A percentile compares a stretch with the other conserved stretches of the same genome.
Evolutionary conservation across 805 yeast species (phyloP).

Genomic region (Cyberlindnera veronae): DNA sequence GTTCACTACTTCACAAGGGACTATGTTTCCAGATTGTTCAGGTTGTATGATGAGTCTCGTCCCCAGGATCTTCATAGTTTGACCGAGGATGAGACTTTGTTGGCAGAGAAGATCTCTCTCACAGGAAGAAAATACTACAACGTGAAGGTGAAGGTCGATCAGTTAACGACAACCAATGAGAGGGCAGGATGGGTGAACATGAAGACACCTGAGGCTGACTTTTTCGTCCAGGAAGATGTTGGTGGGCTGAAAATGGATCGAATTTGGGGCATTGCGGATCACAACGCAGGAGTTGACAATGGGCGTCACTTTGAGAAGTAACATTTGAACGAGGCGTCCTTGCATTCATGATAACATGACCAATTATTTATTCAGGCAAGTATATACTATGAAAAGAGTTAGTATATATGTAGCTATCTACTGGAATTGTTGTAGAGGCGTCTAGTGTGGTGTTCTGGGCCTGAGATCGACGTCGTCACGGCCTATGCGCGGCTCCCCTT

Average conservation of each 20-base stretch:
- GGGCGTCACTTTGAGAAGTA: slow-evolving; percentile 10
- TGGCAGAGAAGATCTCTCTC: slow-evolving; percentile 63
- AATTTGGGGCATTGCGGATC: slow-evolving; percentile 78
- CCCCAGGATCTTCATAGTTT: slow-evolving; percentile 66
- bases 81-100: slow-evolving; percentile 55
- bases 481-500: too few relatives aligned
- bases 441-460: too few relatives aligned
- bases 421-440: too few relatives aligned
- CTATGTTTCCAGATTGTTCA: slow-evolving; percentile 67
- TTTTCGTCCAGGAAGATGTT: slow-evolving; percentile 64
- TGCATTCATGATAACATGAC: not conserved
- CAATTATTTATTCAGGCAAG: not conserved
- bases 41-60: slow-evolving; percentile 54
- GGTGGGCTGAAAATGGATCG: slow-evolving; percentile 86
- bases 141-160: slow-evolving; percentile 50
- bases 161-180: slow-evolving; percentile 38
- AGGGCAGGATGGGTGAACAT: slow-evolving; percentile 49
- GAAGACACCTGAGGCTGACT: slow-evolving; percentile 36
- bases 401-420: too few relatives aligned
- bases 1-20: slow-evolving; percentile 53
- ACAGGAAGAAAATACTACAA: slow-evolving; percentile 67
- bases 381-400: not conserved
- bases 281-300: slow-evolving; percentile 30
- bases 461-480: too few relatives aligned
- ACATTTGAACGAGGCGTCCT: too few relatives aligned